A percentile compares a stretch with the other conserved stretches of the same genome.
These are phyloP conservation scores for Heracleum sosnowskyi DNA, from an alignment of 129 eudicot genomes.

Conservation along the genomic window DNA sequence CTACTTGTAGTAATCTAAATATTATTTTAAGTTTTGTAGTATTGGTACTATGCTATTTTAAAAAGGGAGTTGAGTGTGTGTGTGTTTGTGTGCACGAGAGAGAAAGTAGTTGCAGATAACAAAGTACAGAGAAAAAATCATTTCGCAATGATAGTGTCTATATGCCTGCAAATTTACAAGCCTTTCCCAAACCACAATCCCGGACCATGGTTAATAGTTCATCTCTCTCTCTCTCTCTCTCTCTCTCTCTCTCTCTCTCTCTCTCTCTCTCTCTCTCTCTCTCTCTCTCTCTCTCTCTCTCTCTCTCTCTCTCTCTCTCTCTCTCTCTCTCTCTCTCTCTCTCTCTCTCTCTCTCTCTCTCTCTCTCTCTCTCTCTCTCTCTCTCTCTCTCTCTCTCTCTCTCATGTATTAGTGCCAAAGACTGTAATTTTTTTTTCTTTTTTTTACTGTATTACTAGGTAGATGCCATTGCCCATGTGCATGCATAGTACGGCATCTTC, in stretches of 20 bases:
- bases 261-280: no score
- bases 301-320: no score
- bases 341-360: no score
- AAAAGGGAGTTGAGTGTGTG: not conserved
- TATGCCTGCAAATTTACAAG: slow-evolving; percentile 31
- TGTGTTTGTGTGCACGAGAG: slow-evolving; percentile 3
- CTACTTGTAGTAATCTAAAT: not conserved
- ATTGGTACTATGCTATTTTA: not conserved
- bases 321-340: no score
- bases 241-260: no score
- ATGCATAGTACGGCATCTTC: not conserved
- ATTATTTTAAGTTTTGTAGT: not conserved
- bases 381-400: no score
- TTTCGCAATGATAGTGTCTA: slow-evolving; percentile 54
- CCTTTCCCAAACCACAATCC: slow-evolving; percentile 19
- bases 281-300: no score
- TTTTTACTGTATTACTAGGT: not conserved
- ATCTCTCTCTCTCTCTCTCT: no score
- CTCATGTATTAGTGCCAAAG: not conserved
- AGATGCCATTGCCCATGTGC: not conserved
- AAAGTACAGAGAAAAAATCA: slow-evolving; percentile 73
- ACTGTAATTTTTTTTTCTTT: not conserved
- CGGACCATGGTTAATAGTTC: slow-evolving; percentile 34
- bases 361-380: no score
- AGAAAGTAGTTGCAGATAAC: slow-evolving; percentile 36